Percentiles rank a stretch among this genome's conserved stretches.
Conservation (phyloP, 192 early-diverging fungal genomes). For the Globomyces pollinis-pini region DNA sequence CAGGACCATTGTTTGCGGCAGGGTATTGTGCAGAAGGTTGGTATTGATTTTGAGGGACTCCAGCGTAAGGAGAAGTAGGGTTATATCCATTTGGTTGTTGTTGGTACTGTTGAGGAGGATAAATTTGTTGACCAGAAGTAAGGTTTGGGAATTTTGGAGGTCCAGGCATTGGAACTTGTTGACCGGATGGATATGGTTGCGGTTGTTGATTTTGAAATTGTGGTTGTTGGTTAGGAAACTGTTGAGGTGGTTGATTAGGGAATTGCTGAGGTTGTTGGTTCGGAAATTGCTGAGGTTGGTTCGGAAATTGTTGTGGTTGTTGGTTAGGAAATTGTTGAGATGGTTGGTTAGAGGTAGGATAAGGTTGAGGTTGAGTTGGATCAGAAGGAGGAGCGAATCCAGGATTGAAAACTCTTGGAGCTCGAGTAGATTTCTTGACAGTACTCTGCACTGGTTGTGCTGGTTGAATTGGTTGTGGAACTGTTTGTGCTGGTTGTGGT, state of each 20-base stretch:
- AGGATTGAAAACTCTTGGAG: background rate
- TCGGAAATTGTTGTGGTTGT: background rate
- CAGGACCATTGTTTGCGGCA: background rate
- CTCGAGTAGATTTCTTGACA: background rate
- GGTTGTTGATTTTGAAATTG: no score
- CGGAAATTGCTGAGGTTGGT: background rate
- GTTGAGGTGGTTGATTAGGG: background rate
- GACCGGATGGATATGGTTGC: conserved; percentile 13
- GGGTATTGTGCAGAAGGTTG: background rate
- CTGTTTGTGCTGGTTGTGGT: background rate
- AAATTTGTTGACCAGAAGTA: conserved; percentile 2
- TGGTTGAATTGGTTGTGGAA: background rate
- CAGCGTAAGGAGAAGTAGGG: conserved; percentile 2
- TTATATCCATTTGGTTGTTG: conserved; percentile 9
- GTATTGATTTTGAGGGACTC: background rate
- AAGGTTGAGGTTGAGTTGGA: background rate
- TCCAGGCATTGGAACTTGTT: conserved; percentile 8
- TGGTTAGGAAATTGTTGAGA: background rate
- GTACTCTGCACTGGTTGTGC: background rate
- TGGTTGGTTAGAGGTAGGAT: background rate
- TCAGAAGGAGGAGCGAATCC: background rate
- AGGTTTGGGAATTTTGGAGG: conserved; percentile 15
- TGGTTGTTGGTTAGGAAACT: background rate
- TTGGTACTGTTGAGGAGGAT: conserved; percentile 1
- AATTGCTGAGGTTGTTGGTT: background rate